Evolutionary conservation across 1,284 basidiomycete genomes (phyloP).

Genomic region (Sanghuangporus baumii): DNA sequence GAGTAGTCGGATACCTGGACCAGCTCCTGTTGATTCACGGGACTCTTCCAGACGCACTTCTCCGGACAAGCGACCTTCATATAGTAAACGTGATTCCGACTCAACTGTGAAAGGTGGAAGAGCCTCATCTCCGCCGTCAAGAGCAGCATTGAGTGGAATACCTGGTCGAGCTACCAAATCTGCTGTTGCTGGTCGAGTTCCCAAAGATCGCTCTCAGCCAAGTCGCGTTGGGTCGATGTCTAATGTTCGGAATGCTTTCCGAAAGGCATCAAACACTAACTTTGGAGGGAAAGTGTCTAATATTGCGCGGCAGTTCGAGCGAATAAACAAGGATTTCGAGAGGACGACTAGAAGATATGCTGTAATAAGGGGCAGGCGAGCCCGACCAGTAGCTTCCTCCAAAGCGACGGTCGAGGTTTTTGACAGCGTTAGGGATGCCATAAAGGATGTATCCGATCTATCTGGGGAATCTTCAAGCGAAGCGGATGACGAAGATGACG

Average conservation of each 20-base stretch:
- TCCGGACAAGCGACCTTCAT: slow-evolving; percentile 57
- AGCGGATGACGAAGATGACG: slow-evolving; percentile 83
- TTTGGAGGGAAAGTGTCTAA: slow-evolving; percentile 64
- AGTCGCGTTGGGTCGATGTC: slow-evolving; percentile 37
- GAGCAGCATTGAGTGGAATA: slow-evolving; percentile 24
- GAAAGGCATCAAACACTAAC: slow-evolving; percentile 37
- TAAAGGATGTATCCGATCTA: slow-evolving; percentile 79
- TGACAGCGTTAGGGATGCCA: slow-evolving; percentile 88
- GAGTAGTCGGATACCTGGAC: slow-evolving; percentile 48
- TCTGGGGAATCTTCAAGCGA: slow-evolving; percentile 75
- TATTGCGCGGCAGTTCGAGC: slow-evolving; percentile 74
- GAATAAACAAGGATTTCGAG: slow-evolving; percentile 62
- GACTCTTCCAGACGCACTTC: slow-evolving; percentile 60
- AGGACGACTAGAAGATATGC: slow-evolving; percentile 64
- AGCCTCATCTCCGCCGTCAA: slow-evolving; percentile 36
- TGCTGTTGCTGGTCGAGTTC: neutral
- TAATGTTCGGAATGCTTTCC: slow-evolving; percentile 43
- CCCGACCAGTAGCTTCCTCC: slow-evolving; percentile 89
- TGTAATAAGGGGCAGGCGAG: slow-evolving; percentile 81
- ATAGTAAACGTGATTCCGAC: slow-evolving; percentile 29
- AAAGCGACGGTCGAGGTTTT: slow-evolving; percentile 89
- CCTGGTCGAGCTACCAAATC: slow-evolving; percentile 11
- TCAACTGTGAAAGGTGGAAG: slow-evolving; percentile 34
- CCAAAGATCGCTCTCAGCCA: slow-evolving; percentile 43
- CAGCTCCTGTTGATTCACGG: slow-evolving; percentile 48